Conservation (phyloP, 805 yeast species). For the Metschnikowia drakensbergensis region DNA sequence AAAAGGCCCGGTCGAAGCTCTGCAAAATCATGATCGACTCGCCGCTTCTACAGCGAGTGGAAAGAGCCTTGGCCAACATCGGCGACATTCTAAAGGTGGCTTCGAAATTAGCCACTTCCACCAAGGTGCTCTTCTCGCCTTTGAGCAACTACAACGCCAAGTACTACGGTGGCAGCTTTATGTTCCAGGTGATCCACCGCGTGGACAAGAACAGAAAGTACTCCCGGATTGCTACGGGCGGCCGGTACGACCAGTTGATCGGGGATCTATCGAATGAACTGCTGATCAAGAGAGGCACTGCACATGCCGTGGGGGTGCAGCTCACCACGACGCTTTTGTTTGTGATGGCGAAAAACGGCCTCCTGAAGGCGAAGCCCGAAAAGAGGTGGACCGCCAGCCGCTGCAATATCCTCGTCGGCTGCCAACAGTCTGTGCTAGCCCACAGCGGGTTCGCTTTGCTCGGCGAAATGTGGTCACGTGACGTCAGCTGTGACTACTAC, state of each 20-base stretch:
- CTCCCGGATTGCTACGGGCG: slow-evolving; percentile 77
- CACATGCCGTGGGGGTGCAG: slow-evolving; percentile 79
- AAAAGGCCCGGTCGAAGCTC: slow-evolving; percentile 57
- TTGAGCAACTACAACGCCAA: slow-evolving; percentile 77
- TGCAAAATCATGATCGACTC: slow-evolving; percentile 72
- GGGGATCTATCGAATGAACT: slow-evolving; percentile 55
- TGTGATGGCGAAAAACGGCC: slow-evolving; percentile 29
- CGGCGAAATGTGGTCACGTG: slow-evolving; percentile 66
- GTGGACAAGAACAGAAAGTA: slow-evolving; percentile 48
- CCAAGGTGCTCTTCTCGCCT: slow-evolving; percentile 67
- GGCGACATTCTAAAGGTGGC: slow-evolving; percentile 52
- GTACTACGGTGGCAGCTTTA: slow-evolving; percentile 75
- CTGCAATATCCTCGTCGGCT: slow-evolving; percentile 78
- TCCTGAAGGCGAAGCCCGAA: slow-evolving; percentile 23
- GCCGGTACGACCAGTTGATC: slow-evolving; percentile 79
- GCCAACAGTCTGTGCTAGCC: slow-evolving; percentile 53
- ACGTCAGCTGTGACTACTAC: slow-evolving; percentile 70
- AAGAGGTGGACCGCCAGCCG: slow-evolving; percentile 48
- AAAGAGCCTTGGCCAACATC: slow-evolving; percentile 60
- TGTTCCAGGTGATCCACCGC: slow-evolving; percentile 83
- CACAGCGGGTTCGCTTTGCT: slow-evolving; percentile 63
- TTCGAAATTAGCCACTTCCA: slow-evolving; percentile 55
- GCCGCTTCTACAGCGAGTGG: slow-evolving; percentile 57
- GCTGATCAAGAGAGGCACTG: slow-evolving; percentile 22
- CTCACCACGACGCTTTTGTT: slow-evolving; percentile 51